Conservation (phyloP, 176 grass and related monocot genomes). For the Cocos nucifera region DNA sequence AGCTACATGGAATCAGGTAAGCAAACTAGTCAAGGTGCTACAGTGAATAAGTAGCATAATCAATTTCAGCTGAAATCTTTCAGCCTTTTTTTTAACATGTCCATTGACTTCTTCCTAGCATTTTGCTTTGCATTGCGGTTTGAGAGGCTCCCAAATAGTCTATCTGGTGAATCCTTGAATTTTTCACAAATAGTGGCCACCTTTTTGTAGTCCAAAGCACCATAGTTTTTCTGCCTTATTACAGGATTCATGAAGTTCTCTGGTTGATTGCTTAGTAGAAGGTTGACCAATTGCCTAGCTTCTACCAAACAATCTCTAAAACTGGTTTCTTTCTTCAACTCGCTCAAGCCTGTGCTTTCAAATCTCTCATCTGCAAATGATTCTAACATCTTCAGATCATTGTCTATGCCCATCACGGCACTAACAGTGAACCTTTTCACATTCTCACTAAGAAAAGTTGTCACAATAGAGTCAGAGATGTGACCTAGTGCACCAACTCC, state of each 20-base stretch:
- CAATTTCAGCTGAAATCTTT: conserved; percentile 82
- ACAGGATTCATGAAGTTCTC: conserved; percentile 95
- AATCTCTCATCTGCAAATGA: conserved; percentile 74
- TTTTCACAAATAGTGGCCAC: conserved; percentile 61
- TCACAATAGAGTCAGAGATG: conserved; percentile 68
- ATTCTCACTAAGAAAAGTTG: conserved; percentile 61
- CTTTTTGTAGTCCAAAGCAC: conserved; percentile 81
- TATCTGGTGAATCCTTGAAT: conserved; percentile 81
- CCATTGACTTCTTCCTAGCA: conserved; percentile 84
- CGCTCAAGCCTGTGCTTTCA: conserved; percentile 44
- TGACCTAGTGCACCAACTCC: conserved; percentile 61
- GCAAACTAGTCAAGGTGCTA: too few species aligned
- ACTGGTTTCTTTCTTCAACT: conserved; percentile 54
- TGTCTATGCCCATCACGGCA: conserved; percentile 64
- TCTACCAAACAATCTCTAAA: conserved; percentile 79
- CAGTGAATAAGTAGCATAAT: neutral
- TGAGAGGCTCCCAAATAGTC: conserved; percentile 79
- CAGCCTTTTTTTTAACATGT: conserved; percentile 78
- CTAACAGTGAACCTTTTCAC: conserved; percentile 85
- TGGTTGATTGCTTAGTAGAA: conserved; percentile 84
- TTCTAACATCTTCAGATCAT: conserved; percentile 74
- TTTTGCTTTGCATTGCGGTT: conserved; percentile 48
- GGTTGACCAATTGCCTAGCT: conserved; percentile 76
- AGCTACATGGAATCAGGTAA: too few species aligned
- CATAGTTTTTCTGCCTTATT: conserved; percentile 75